A percentile compares a stretch with the other conserved stretches of the same genome.
Conservation (phyloP, 2,329 filamentous ascomycete genomes). For the Fusarium mangiferae region DNA sequence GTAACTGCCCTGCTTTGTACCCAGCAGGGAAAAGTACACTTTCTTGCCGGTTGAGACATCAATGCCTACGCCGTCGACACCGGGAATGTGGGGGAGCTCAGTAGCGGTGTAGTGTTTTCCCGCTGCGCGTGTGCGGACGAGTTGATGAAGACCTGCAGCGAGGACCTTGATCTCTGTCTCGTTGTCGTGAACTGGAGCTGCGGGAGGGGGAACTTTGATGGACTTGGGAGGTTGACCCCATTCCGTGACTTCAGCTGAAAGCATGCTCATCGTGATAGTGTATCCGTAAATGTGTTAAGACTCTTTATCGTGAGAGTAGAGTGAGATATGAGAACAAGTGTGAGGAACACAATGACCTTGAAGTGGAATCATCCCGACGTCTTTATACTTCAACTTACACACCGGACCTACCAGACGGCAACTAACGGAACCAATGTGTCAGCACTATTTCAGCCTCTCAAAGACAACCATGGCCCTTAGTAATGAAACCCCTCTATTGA, state of each 20-base stretch:
- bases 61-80: conserved; percentile 63
- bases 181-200: conserved; percentile 47
- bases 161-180: conserved; percentile 62
- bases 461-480: conserved; percentile 3
- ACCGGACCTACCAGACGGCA: not conserved
- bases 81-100: conserved; percentile 61
- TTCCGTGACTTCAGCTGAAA: conserved; percentile 53
- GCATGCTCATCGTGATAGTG: conserved; percentile 42
- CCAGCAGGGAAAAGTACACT: conserved; percentile 59
- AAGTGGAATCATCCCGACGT: not conserved
- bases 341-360: not conserved
- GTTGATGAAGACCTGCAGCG: conserved; percentile 62
- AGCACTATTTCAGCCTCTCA: conserved; percentile 6
- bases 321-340: not conserved
- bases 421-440: conserved; percentile 1
- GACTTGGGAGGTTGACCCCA: conserved; percentile 49
- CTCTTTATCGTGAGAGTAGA: not conserved
- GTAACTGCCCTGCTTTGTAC: conserved; percentile 55
- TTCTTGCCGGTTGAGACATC: conserved; percentile 56
- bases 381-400: conserved; percentile 24
- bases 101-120: conserved; percentile 65
- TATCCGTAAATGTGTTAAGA: not conserved
- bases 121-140: conserved; percentile 63
- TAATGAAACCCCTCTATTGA: conserved; percentile 23
- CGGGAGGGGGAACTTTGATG: conserved; percentile 48